phyloP scores from a whole-genome alignment of 805 yeast genomes.

The Metschnikowia corniflorae region DNA sequence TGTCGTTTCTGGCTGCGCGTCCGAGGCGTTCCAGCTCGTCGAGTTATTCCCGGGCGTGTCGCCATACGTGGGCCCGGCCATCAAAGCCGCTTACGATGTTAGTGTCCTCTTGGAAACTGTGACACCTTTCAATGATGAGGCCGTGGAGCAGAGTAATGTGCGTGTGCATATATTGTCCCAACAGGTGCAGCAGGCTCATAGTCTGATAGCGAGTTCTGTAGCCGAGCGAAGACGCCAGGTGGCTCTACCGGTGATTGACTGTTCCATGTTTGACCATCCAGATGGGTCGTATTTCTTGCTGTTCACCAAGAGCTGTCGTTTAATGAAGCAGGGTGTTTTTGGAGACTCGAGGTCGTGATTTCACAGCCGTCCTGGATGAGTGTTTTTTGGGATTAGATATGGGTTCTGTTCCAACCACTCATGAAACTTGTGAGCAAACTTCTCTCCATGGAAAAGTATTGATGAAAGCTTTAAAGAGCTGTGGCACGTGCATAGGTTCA shows the following conservation, averaged over 20 bases:
- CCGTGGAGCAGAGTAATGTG: slow-evolving; percentile 69
- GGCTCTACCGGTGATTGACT: slow-evolving; percentile 67
- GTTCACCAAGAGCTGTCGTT: slow-evolving; percentile 13
- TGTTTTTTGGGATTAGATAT: slow-evolving; percentile 12
- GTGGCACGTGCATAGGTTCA: slow-evolving; percentile 23
- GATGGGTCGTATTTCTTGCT: slow-evolving; percentile 24
- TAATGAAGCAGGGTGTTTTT: slow-evolving; percentile 24
- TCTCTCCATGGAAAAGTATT: slow-evolving; percentile 26
- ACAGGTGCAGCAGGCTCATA: slow-evolving; percentile 40
- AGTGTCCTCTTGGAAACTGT: slow-evolving; percentile 45
- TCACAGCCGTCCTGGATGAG: slow-evolving; percentile 15
- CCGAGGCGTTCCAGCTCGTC: slow-evolving; percentile 80
- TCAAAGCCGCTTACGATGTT: slow-evolving; percentile 35
- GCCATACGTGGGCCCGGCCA: slow-evolving; percentile 49
- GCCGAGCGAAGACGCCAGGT: slow-evolving; percentile 78
- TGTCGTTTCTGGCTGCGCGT: slow-evolving; percentile 73
- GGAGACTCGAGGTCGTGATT: slow-evolving; percentile 22
- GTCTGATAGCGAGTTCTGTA: slow-evolving; percentile 41
- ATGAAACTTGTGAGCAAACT: slow-evolving; percentile 20
- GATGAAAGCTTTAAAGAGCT: slow-evolving; percentile 30
- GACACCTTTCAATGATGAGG: slow-evolving; percentile 62
- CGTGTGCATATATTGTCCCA: slow-evolving; percentile 63
- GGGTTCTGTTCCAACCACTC: slow-evolving; percentile 18
- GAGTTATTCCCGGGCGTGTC: slow-evolving; percentile 75
- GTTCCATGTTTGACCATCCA: slow-evolving; percentile 23